A percentile compares a stretch with the other conserved stretches of the same genome.
Evolutionary conservation across 2,329 filamentous ascomycete genomes (phyloP).

Genomic region (Mycogone perniciosa): DNA sequence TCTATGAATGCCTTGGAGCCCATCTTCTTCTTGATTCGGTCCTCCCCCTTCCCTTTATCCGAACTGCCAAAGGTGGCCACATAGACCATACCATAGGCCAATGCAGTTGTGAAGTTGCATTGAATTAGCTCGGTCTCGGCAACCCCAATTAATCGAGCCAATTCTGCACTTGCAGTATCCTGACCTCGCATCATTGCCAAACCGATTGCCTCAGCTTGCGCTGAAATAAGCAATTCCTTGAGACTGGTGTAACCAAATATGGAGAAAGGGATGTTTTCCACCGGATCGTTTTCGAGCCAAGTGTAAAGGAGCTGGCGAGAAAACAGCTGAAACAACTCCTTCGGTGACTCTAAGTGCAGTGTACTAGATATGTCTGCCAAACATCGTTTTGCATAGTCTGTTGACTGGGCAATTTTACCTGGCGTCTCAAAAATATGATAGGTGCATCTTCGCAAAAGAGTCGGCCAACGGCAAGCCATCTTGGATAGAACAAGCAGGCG

Average conservation of each 20-base stretch:
- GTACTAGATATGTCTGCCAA: slow-evolving; percentile 58
- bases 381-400: slow-evolving; percentile 66
- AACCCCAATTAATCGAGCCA: slow-evolving; percentile 53
- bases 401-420: slow-evolving; percentile 59
- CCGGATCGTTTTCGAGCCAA: slow-evolving; percentile 65
- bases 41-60: slow-evolving; percentile 52
- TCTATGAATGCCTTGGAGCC: slow-evolving; percentile 59
- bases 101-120: slow-evolving; percentile 66
- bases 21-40: slow-evolving; percentile 60
- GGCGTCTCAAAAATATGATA: slow-evolving; percentile 94
- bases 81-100: slow-evolving; percentile 78
- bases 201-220: slow-evolving; percentile 71
- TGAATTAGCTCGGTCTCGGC: slow-evolving; percentile 54
- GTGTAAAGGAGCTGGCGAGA: slow-evolving; percentile 85
- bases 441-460: slow-evolving; percentile 75
- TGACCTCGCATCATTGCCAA: slow-evolving; percentile 78
- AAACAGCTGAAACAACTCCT: slow-evolving; percentile 74
- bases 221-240: slow-evolving; percentile 59
- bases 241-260: slow-evolving; percentile 75
- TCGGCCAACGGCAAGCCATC: slow-evolving; percentile 78
- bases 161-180: slow-evolving; percentile 52
- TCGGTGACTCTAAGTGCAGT: slow-evolving; percentile 59
- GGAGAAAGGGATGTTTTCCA: slow-evolving; percentile 72
- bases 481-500: slow-evolving; percentile 70
- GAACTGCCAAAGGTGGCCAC: slow-evolving; percentile 23